Evolutionary conservation across 192 early-diverging fungal genomes (phyloP), one percentile per base, ranked within the genome.

Genomic region (Coemansia guatemalensis): DNA sequence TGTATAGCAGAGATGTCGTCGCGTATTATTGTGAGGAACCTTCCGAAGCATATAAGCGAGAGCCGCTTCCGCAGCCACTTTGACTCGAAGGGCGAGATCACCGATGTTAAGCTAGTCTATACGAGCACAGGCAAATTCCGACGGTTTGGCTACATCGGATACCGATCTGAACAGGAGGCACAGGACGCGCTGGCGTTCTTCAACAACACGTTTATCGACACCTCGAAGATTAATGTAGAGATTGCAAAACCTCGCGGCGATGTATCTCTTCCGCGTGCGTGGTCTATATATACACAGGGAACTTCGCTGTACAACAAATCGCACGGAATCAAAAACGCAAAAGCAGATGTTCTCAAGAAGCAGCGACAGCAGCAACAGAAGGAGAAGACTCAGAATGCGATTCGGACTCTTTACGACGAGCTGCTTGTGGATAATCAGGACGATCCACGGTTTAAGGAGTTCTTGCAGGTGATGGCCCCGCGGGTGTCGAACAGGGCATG

Each of bases 11-110:
- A 48, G 24, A 70, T 70, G 68, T 71, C 73, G 22, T 74, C 89
- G 22, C 90, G 97, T 50, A 85, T 99, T 26, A 91, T 99, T 67
- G 91, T 99, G 62, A 96, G 95, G 70, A 96, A 96, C 82, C 84
- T 99, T n/a, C 97, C 97, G 54, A 95, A 93, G 73, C 84, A 95
- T 69, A 79, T 94, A 29, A 88, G 85, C 14, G 86, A 91, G 47
- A 89, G 94, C 23, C 85, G 93, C 60, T 87, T 99, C 65, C 85
- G 88, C 32, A 89, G 89, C 53, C 93, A 95, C 75, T 97, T 99
- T 82, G 83, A 83, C 30, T 54, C 83, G 23, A 88, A 89, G 56
- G 94, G 92, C 48, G 88, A 91, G 71, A 84, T 99, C 6, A 99
- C 97, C 0, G 97, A 99, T 67, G 88, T 87, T 29, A 95, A 95